Evolutionary conservation across 2,329 filamentous ascomycete genomes (phyloP).

Genomic region (Amylocarpus encephaloides): DNA sequence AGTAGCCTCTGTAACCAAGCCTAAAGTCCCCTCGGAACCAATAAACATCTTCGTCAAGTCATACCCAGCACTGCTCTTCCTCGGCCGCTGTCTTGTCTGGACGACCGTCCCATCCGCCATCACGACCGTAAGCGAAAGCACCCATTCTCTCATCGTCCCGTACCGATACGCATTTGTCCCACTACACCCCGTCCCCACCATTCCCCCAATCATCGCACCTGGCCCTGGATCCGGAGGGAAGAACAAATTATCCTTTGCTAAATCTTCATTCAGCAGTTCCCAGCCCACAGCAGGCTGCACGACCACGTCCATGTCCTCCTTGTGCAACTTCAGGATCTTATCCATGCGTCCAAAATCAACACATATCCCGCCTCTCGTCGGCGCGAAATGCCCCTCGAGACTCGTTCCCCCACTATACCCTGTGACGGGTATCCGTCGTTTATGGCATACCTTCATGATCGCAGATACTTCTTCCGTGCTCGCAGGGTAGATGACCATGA

Average conservation of each 20-base stretch:
- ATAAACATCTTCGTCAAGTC: conserved; percentile 86
- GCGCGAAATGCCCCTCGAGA: conserved; percentile 81
- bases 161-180: conserved; percentile 91
- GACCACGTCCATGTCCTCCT: conserved; percentile 68
- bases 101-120: conserved; percentile 85
- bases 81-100: conserved; percentile 79
- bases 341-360: conserved; percentile 85
- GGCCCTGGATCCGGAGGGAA: conserved; percentile 90
- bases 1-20: conserved; percentile 84
- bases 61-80: conserved; percentile 88
- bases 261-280: conserved; percentile 75
- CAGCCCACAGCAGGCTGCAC: conserved; percentile 80
- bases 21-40: conserved; percentile 85
- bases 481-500: conserved; percentile 69
- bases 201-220: conserved; percentile 86
- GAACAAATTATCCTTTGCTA: conserved; percentile 70
- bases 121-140: conserved; percentile 78
- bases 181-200: conserved; percentile 67
- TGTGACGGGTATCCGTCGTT: conserved; percentile 74
- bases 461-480: conserved; percentile 77
- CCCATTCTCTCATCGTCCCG: conserved; percentile 94
- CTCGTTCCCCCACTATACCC: conserved; percentile 84
- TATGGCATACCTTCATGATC: conserved; percentile 84
- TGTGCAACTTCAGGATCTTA: conserved; percentile 69
- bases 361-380: conserved; percentile 76